phyloP scores from a whole-genome alignment of 768 basidiomycete species.

The Pisolithus albus region DNA sequence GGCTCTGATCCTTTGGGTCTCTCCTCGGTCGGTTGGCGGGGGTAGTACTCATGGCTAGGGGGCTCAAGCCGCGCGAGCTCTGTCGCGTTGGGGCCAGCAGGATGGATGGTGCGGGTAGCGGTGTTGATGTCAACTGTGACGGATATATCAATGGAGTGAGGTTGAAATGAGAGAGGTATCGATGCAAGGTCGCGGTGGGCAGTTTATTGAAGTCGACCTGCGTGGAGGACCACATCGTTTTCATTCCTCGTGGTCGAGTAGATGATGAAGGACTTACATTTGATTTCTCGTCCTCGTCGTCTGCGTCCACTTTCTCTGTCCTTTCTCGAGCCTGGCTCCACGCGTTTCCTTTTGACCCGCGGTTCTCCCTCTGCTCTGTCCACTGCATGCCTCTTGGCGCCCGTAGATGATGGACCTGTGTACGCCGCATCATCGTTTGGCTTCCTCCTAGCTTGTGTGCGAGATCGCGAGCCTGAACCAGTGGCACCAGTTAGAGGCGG shows the following conservation, averaged over 20 bases:
- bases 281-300: constrained; percentile 23
- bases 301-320: constrained; percentile 35
- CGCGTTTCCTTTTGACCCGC: constrained; percentile 65
- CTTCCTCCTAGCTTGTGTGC: constrained; percentile 57
- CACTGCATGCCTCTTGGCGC: constrained; percentile 56
- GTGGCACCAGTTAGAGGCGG: constrained; percentile 14
- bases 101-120: constrained; percentile 63
- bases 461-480: constrained; percentile 48
- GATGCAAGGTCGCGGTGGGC: constrained; percentile 57
- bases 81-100: constrained; percentile 46
- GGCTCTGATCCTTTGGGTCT: constrained; percentile 51
- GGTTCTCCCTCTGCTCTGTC: constrained; percentile 73
- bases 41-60: constrained; percentile 35
- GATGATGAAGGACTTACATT: constrained; percentile 20
- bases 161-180: constrained; percentile 68
- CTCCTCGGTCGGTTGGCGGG: constrained; percentile 70
- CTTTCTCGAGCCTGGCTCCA: constrained; percentile 35
- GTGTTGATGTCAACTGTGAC: constrained; percentile 56
- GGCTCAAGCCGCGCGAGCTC: constrained; percentile 45
- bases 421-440: constrained; percentile 66
- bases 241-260: not conserved
- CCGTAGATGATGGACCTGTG: constrained; percentile 49
- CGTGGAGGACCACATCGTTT: not conserved
- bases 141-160: constrained; percentile 66
- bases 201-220: constrained; percentile 75